Percentiles rank a stretch among this genome's conserved stretches.
phyloP scores from a whole-genome alignment of 2,329 filamentous ascomycete genomes.

The Fusarium decemcellulare region DNA sequence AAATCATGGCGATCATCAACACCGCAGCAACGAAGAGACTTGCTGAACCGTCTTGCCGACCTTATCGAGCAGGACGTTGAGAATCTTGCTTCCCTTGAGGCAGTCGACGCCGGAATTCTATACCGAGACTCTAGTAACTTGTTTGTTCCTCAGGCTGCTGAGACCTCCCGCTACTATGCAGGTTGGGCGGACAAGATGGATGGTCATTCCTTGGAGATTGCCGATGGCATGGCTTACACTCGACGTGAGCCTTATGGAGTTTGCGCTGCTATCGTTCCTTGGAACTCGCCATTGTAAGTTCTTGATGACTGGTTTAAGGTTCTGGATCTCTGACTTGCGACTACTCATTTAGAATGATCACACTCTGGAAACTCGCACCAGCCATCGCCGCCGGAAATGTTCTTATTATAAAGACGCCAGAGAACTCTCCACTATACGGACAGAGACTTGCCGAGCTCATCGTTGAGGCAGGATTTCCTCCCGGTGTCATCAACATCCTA shows the following conservation, averaged over 20 bases:
- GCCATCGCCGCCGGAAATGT: constrained; percentile 73
- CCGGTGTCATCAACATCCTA: constrained; percentile 80
- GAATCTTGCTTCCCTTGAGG: constrained; percentile 81
- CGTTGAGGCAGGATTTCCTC: constrained; percentile 80
- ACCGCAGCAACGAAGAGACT: constrained; percentile 76
- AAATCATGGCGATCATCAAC: constrained; percentile 75
- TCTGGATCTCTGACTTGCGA: too few relatives aligned
- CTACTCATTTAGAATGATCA: constrained; percentile 29
- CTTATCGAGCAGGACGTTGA: constrained; percentile 81
- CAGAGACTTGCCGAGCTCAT: constrained; percentile 74
- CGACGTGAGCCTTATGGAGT: constrained; percentile 82
- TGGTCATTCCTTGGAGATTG: constrained; percentile 83
- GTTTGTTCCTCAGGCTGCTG: constrained; percentile 59
- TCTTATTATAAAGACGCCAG: constrained; percentile 72
- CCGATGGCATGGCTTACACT: constrained; percentile 78
- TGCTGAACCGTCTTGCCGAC: constrained; percentile 80
- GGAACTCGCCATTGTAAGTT: constrained; percentile 75
- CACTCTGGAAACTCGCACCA: constrained; percentile 72
- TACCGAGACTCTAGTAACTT: constrained; percentile 58
- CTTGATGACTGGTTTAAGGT: not conserved
- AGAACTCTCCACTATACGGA: constrained; percentile 73
- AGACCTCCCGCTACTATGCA: constrained; percentile 72
- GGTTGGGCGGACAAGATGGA: constrained; percentile 89
- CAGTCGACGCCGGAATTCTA: constrained; percentile 85
- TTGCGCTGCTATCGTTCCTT: constrained; percentile 78